Base-by-base conservation (phyloP, 768 basidiomycete species). In the Trichaptum fuscoviolaceum region DNA sequence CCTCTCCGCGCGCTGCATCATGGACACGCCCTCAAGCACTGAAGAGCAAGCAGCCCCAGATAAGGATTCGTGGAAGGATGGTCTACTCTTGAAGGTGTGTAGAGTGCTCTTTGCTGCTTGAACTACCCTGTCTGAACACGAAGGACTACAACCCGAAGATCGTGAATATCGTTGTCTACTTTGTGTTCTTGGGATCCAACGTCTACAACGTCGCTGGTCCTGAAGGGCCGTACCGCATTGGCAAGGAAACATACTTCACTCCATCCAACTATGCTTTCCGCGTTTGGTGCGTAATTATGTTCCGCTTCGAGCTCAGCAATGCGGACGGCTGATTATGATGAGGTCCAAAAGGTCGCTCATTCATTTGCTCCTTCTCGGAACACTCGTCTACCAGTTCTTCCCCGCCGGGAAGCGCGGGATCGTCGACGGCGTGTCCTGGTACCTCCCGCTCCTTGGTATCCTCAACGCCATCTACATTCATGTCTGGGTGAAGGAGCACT, bases 241-340 rank as follows among this genome's bases (percentile, higher is more conserved):
- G 86, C 59, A 93, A 93, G 75, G 88, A 91, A 71, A 97, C 96
- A 0, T 98, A 95, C 77, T 80, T 99, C 66, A 97, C 95, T 0
- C 96, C 96, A 20, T 92, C 93, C 26, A 87, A 89, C 27, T 97
- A 92, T 87, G 90, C 92, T 1, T 96, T 95, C 81, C 84, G 90
- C 80, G 90, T 95, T 74, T 96, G 95, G 93, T 91, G 65, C 57
- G 81, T n/a, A n/a, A n/a, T n/a, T n/a, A n/a, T 74, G 35, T 17
- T 35, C 9, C 35, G 27, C 26, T 26, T 42, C 8, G 30, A 36
- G 36, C 15, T 58, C 17, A 62, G n/a, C 24, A 58, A 25, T 59
- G 17, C 26, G 64, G 26, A 20, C 35, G 36, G 26, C 18, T 64
- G 52, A 61, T 18, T 4, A 7, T n/a, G 64, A 69, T 64, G 27